phyloP scores from a whole-genome alignment of 306 rosid species.

The cucumber (Cucumis sativus) region DNA sequence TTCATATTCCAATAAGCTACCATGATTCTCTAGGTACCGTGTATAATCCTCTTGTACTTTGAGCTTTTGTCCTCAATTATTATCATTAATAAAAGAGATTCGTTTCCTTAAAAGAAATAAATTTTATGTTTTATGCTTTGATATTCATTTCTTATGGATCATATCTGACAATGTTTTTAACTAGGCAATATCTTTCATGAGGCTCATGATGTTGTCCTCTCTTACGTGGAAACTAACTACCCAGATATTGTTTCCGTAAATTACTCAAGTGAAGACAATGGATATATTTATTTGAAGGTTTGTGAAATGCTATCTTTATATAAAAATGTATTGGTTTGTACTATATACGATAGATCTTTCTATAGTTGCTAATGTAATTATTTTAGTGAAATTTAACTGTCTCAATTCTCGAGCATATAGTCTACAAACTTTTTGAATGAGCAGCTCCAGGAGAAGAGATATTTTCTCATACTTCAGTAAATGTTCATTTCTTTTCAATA shows the following conservation, averaged over 20 bases:
- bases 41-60: no score
- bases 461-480: not conserved
- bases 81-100: no score
- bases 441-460: not conserved
- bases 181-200: constrained; percentile 84
- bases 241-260: constrained; percentile 57
- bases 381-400: no score
- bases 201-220: constrained; percentile 42
- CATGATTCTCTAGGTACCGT: constrained; percentile 57
- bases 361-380: not conserved
- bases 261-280: constrained; percentile 38
- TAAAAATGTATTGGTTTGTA: not conserved
- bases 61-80: no score
- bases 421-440: not conserved
- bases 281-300: constrained; percentile 63
- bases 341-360: not conserved
- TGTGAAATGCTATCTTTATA: constrained; percentile 11
- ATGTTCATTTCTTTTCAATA: not conserved
- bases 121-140: constrained; percentile 4
- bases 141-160: constrained; percentile 14
- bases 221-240: constrained; percentile 50
- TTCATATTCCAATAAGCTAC: constrained; percentile 53
- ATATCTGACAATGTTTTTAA: constrained; percentile 12
- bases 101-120: no score
- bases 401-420: not conserved